A percentile compares a stretch with the other conserved stretches of the same genome.
Conservation (phyloP, 2,329 filamentous ascomycete genomes). For the Graphilbum fragrans region DNA sequence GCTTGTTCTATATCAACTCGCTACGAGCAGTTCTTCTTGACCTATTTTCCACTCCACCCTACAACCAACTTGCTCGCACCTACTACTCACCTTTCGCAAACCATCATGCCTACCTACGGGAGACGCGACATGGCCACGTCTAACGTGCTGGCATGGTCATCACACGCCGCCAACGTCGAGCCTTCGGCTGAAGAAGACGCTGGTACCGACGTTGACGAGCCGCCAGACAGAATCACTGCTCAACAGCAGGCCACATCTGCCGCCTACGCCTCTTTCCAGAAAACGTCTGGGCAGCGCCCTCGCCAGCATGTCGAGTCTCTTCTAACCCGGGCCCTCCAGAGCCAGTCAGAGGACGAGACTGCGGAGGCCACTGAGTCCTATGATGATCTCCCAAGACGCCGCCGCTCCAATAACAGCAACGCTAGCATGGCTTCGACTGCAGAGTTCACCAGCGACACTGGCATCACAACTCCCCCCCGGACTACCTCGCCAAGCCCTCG, state of each 20-base stretch:
- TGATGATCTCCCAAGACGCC: conserved; percentile 23
- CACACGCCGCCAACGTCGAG: conserved; percentile 29
- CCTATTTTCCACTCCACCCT: too few relatives aligned
- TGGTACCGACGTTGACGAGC: conserved; percentile 72
- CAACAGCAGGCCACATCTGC: conserved; percentile 8
- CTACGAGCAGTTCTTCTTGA: too few relatives aligned
- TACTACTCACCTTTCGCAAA: neutral
- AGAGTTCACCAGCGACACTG: conserved; percentile 90
- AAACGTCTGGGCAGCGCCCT: conserved; percentile 33
- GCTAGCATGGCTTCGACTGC: conserved; percentile 72
- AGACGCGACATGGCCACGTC: conserved; percentile 24
- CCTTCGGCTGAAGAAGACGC: conserved; percentile 45
- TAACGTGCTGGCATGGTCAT: conserved; percentile 32
- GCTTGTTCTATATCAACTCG: too few relatives aligned
- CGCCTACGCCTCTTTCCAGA: conserved; percentile 27
- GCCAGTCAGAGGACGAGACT: conserved; percentile 46
- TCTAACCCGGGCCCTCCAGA: conserved; percentile 72
- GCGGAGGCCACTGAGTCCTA: conserved; percentile 24
- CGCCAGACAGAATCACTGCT: conserved; percentile 49
- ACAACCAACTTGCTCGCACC: too few relatives aligned
- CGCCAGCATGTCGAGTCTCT: conserved; percentile 62
- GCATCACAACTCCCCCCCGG: conserved; percentile 77
- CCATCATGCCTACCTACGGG: conserved; percentile 17
- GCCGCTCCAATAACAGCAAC: conserved; percentile 66
- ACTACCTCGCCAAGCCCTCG: conserved; percentile 83